Conservation (phyloP, 495 filamentous ascomycete species). For the Aspergillus avenaceus region DNA sequence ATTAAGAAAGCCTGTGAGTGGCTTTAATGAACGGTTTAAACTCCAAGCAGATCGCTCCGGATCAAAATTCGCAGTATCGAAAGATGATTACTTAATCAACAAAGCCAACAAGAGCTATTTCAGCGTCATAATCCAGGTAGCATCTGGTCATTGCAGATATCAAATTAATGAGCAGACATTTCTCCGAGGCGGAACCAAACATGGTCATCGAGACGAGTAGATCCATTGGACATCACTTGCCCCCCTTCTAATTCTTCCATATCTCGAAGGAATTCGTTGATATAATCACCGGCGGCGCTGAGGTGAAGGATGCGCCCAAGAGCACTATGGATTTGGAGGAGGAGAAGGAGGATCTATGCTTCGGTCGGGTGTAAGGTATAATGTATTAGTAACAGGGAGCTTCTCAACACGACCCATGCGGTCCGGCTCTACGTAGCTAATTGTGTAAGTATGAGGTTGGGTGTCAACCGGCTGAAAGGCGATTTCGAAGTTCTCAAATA, state of each 20-base stretch:
- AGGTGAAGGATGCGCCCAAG: slow-evolving; percentile 33
- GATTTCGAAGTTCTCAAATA: slow-evolving; percentile 6
- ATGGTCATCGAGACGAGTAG: slow-evolving; percentile 19
- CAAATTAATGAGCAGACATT: too few species aligned
- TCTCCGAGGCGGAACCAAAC: too few species aligned
- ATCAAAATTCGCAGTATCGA: too few species aligned
- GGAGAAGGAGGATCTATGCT: slow-evolving; percentile 28
- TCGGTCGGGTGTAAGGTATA: slow-evolving; percentile 19
- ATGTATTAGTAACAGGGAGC: slow-evolving; percentile 19
- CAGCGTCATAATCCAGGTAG: too few species aligned
- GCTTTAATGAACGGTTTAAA: too few species aligned
- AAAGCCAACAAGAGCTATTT: too few species aligned
- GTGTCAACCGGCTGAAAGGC: slow-evolving; percentile 3
- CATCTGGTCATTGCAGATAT: too few species aligned
- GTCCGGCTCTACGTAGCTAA: slow-evolving; percentile 3
- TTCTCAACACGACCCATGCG: not conserved
- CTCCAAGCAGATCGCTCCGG: too few species aligned
- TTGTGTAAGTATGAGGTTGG: slow-evolving; percentile 17
- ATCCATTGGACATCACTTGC: slow-evolving; percentile 15
- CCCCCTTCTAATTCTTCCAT: slow-evolving; percentile 20
- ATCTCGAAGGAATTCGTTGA: slow-evolving; percentile 23
- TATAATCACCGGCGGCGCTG: slow-evolving; percentile 27
- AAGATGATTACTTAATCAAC: too few species aligned
- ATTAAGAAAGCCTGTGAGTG: too few species aligned
- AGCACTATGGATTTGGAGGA: slow-evolving; percentile 26